phyloP scores from a whole-genome alignment of 2,329 filamentous ascomycete species.

The Alternaria triticimaculans region DNA sequence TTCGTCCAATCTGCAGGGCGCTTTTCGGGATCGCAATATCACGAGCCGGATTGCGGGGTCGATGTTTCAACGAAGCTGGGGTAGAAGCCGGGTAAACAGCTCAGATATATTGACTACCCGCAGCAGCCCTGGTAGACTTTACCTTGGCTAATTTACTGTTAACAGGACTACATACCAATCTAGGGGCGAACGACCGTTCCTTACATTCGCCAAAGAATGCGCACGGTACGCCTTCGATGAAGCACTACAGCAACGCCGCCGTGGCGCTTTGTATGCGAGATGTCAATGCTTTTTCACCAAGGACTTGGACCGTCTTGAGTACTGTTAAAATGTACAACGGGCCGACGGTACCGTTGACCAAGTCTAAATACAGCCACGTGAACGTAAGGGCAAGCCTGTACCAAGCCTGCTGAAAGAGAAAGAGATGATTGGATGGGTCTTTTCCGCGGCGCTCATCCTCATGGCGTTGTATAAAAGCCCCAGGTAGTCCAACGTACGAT shows the following conservation, averaged over 20 bases:
- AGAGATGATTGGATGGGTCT: conserved; percentile 7
- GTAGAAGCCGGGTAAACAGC: conserved; percentile 23
- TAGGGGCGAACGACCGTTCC: conserved; percentile 13
- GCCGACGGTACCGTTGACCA: conserved; percentile 23
- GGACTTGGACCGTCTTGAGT: conserved; percentile 6
- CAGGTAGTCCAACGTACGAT: not conserved
- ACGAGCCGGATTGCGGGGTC: conserved; percentile 8
- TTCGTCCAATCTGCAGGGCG: conserved; percentile 6
- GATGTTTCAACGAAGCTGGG: conserved; percentile 4
- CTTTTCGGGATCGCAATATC: not conserved
- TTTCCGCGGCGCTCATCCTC: not conserved
- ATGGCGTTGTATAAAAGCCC: conserved; percentile 13
- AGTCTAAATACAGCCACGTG: not conserved
- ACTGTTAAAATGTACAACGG: conserved; percentile 8
- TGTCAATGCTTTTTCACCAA: conserved; percentile 14
- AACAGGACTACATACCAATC: conserved; percentile 9
- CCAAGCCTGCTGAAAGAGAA: conserved; percentile 9
- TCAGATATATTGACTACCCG: conserved; percentile 13
- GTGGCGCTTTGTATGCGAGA: not conserved
- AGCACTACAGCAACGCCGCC: conserved; percentile 1
- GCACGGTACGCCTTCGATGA: not conserved
- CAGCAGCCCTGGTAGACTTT: conserved; percentile 6
- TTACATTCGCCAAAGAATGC: not conserved
- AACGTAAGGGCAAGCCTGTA: not conserved
- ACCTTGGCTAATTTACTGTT: conserved; percentile 25